Evolutionary conservation across 2,329 filamentous ascomycete species (phyloP).

Genomic region (Colletotrichum horii): DNA sequence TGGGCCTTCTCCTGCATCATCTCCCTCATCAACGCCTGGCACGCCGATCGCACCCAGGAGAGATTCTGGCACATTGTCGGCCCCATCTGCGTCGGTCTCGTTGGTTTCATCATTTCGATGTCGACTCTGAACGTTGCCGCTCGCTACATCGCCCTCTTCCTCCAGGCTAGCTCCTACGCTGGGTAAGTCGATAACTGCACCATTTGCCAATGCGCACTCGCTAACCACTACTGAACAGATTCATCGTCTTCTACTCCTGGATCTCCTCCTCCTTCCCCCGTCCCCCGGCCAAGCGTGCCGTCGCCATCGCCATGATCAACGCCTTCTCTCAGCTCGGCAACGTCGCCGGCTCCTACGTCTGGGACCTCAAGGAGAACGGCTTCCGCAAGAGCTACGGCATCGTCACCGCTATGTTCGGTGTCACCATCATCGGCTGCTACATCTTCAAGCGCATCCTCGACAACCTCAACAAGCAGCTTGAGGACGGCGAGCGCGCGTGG

Average conservation of each 20-base stretch:
- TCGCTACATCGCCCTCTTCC: conserved; percentile 65
- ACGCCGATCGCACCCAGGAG: conserved; percentile 60
- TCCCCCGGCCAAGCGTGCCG: conserved; percentile 64
- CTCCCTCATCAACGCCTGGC: conserved; percentile 60
- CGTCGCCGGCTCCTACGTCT: conserved; percentile 67
- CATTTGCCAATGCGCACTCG: no score
- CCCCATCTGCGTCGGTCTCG: conserved; percentile 56
- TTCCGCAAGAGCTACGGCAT: conserved; percentile 70
- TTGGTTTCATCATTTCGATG: conserved; percentile 67
- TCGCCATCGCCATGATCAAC: conserved; percentile 66
- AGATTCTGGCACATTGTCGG: conserved; percentile 64
- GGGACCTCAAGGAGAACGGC: conserved; percentile 63
- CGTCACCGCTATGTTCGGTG: conserved; percentile 67
- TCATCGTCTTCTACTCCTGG: conserved; percentile 65
- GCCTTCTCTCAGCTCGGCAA: conserved; percentile 63
- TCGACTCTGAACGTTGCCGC: conserved; percentile 59
- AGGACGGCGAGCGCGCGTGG: conserved; percentile 44
- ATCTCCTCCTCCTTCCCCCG: conserved; percentile 63
- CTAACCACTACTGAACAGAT: no score
- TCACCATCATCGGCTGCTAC: conserved; percentile 59
- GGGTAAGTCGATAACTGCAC: no score
- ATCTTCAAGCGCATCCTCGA: conserved; percentile 51
- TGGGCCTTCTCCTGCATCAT: conserved; percentile 64
- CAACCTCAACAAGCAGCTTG: conserved; percentile 52
- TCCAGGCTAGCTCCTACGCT: conserved; percentile 63